phyloP scores from a whole-genome alignment of 805 yeast species.

The Isabelozyma heimii region DNA sequence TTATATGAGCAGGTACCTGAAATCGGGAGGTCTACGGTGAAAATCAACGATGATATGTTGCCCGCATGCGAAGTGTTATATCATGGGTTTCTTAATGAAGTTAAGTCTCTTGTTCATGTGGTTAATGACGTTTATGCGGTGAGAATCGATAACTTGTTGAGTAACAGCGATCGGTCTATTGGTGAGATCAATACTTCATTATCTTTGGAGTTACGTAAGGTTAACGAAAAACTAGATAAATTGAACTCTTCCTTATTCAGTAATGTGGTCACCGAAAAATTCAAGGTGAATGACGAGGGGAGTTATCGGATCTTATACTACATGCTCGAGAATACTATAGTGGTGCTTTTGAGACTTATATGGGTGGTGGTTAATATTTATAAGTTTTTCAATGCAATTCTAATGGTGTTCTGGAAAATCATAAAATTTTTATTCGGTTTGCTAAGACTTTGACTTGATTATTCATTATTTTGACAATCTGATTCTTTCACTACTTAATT shows the following conservation, averaged over 20 bases:
- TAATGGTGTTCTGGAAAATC: constrained; percentile 19
- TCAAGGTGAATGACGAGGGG: constrained; percentile 22
- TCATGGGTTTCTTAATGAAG: constrained; percentile 30
- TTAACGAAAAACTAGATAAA: constrained; percentile 48
- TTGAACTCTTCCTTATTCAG: constrained; percentile 33
- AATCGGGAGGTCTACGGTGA: constrained; percentile 9
- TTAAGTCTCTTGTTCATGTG: constrained; percentile 31
- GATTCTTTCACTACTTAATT: constrained; percentile 9
- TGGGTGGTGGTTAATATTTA: constrained; percentile 56
- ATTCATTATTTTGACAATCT: background rate
- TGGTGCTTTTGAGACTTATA: constrained; percentile 47
- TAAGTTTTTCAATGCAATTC: constrained; percentile 25
- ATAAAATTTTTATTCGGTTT: constrained; percentile 7
- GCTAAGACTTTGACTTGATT: background rate
- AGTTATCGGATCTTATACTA: constrained; percentile 40
- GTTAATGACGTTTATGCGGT: constrained; percentile 47
- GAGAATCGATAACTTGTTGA: constrained; percentile 58
- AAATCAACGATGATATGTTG: constrained; percentile 28
- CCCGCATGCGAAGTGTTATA: constrained; percentile 34
- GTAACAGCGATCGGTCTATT: constrained; percentile 63
- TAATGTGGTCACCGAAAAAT: constrained; percentile 12
- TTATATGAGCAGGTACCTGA: constrained; percentile 12
- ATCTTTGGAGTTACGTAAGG: constrained; percentile 56
- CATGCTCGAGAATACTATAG: constrained; percentile 51
- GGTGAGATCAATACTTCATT: constrained; percentile 74